phyloP scores from a whole-genome alignment of 768 basidiomycete species.

The Boletus barrowsii region DNA sequence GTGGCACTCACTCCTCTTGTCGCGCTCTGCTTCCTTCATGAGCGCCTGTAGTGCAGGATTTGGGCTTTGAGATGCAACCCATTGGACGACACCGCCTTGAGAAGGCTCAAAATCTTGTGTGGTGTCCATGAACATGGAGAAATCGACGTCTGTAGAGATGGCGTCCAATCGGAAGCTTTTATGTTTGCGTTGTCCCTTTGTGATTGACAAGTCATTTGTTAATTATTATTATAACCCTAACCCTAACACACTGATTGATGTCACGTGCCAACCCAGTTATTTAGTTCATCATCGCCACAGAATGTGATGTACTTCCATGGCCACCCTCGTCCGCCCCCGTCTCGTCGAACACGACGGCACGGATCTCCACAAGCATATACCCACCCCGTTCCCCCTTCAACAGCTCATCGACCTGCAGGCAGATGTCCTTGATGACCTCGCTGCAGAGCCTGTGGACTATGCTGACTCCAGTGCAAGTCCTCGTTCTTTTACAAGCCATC shows the following conservation, averaged over 20 bases:
- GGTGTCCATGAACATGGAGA: slow-evolving; percentile 15
- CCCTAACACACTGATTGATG: background rate
- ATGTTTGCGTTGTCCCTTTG: too few species aligned
- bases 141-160: background rate
- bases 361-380: slow-evolving; percentile 11
- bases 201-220: too few species aligned
- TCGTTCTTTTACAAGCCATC: background rate
- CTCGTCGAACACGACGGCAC: background rate
- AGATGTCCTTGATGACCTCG: slow-evolving; percentile 22
- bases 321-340: slow-evolving; percentile 25
- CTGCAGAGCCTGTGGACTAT: slow-evolving; percentile 20
- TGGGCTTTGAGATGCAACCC: slow-evolving; percentile 26
- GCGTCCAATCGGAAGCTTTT: background rate
- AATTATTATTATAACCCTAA: background rate
- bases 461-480: slow-evolving; percentile 4
- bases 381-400: slow-evolving; percentile 23
- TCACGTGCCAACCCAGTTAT: slow-evolving; percentile 19
- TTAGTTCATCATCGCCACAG: background rate
- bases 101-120: slow-evolving; percentile 5
- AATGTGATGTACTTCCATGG: slow-evolving; percentile 15
- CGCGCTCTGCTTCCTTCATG: slow-evolving; percentile 27
- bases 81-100: slow-evolving; percentile 16
- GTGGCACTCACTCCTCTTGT: slow-evolving; percentile 20
- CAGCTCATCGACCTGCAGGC: slow-evolving; percentile 9
- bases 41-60: slow-evolving; percentile 24